phyloP scores from a whole-genome alignment of 805 yeast species.

The Yueomyces sinensis region DNA sequence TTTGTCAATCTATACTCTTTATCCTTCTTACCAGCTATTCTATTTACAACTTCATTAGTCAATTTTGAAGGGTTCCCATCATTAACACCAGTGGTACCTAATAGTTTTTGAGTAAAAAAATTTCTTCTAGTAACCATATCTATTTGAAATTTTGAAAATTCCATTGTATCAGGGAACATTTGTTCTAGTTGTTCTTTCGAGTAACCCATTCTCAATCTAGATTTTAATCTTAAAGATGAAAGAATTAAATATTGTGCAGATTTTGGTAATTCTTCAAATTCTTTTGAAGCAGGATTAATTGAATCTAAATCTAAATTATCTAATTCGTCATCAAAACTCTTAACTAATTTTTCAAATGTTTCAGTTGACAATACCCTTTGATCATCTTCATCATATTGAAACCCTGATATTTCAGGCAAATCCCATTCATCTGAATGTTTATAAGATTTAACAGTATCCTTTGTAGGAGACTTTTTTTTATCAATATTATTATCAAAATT shows the following conservation, averaged over 20 bases:
- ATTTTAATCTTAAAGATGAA: constrained; percentile 68
- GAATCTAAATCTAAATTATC: constrained; percentile 57
- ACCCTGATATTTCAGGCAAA: constrained; percentile 54
- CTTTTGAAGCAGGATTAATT: constrained; percentile 73
- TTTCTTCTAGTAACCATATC: constrained; percentile 87
- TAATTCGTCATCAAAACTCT: constrained; percentile 43
- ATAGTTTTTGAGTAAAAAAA: constrained; percentile 72
- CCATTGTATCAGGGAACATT: constrained; percentile 74
- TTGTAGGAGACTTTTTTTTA: constrained; percentile 9
- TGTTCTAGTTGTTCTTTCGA: constrained; percentile 75
- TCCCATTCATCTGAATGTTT: constrained; percentile 67
- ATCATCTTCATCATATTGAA: constrained; percentile 44
- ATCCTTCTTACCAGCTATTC: constrained; percentile 78
- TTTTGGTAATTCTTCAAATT: constrained; percentile 64
- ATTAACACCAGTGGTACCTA: constrained; percentile 75
- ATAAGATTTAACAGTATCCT: constrained; percentile 24
- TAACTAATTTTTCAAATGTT: constrained; percentile 51
- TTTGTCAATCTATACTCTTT: constrained; percentile 61
- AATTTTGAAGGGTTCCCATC: constrained; percentile 28
- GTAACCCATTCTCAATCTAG: constrained; percentile 91
- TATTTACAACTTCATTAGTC: constrained; percentile 22
- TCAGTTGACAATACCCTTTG: constrained; percentile 61
- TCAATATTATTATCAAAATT: constrained; percentile 1
- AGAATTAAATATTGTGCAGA: constrained; percentile 81
- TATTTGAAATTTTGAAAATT: constrained; percentile 86